These are phyloP conservation scores for Colletotrichum sp. DNA, from an alignment of 2,329 filamentous ascomycete genomes.

Conservation along the genomic window DNA sequence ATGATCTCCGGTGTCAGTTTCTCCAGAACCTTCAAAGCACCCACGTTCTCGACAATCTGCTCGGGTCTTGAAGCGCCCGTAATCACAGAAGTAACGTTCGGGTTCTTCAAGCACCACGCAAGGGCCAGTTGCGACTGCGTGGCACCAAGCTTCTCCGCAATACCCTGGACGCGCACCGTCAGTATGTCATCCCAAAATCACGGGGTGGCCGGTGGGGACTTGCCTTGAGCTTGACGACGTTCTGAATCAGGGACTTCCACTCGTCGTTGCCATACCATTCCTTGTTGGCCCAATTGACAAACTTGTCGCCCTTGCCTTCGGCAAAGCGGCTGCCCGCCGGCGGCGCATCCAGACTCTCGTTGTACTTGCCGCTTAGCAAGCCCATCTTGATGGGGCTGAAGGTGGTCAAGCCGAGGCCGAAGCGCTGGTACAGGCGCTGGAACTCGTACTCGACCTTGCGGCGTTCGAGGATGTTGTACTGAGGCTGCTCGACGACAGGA, in stretches of 20 bases:
- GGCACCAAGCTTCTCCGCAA: constrained; percentile 64
- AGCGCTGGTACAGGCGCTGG: constrained; percentile 62
- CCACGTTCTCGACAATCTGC: constrained; percentile 57
- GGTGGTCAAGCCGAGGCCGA: constrained; percentile 65
- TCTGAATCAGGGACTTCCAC: constrained; percentile 55
- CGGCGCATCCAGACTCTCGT: constrained; percentile 55
- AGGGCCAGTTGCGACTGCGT: constrained; percentile 56
- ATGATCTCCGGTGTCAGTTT: constrained; percentile 56
- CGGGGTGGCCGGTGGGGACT: not conserved
- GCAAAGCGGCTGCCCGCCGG: constrained; percentile 64
- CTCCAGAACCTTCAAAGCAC: constrained; percentile 48
- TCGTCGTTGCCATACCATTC: constrained; percentile 60
- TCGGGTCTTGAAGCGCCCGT: constrained; percentile 56
- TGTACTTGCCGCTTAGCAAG: constrained; percentile 71
- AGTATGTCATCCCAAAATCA: not conserved
- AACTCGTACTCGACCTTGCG: constrained; percentile 69
- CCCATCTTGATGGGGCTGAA: constrained; percentile 65
- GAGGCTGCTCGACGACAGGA: constrained; percentile 70
- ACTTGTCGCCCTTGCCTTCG: constrained; percentile 57
- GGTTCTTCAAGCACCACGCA: constrained; percentile 60
- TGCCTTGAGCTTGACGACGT: constrained; percentile 45
- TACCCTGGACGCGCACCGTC: constrained; percentile 32
- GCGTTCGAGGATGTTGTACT: constrained; percentile 69
- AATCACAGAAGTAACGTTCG: constrained; percentile 58
- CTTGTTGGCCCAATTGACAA: constrained; percentile 57